Percentiles rank a stretch among this genome's conserved stretches.
Evolutionary conservation across 257 asterid genomes (phyloP).

Genomic region (Przewalskia tangutica): DNA sequence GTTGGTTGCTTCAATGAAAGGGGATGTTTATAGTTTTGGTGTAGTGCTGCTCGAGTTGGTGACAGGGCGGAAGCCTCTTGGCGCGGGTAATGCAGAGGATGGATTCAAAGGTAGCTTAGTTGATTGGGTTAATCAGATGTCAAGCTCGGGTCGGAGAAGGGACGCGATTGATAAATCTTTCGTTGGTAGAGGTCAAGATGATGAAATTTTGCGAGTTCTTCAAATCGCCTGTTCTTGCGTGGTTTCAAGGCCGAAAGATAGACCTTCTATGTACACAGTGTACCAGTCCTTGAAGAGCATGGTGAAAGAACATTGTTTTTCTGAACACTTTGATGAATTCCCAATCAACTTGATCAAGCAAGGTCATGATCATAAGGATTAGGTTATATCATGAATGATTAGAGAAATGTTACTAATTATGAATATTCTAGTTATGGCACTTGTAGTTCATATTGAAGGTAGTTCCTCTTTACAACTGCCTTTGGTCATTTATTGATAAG

Average conservation of each 20-base stretch:
- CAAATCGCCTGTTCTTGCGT: slow-evolving; percentile 47
- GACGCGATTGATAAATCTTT: slow-evolving; percentile 39
- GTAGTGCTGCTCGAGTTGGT: slow-evolving; percentile 69
- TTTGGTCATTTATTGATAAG: not conserved
- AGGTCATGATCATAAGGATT: slow-evolving; percentile 16
- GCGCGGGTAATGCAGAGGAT: slow-evolving; percentile 27
- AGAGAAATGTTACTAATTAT: not conserved
- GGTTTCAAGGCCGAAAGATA: slow-evolving; percentile 45
- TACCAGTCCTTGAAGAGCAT: slow-evolving; percentile 39
- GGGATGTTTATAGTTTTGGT: slow-evolving; percentile 71
- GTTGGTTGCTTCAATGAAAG: slow-evolving; percentile 60
- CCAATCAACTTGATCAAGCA: slow-evolving; percentile 39
- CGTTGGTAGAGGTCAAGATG: slow-evolving; percentile 39
- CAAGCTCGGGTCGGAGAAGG: slow-evolving; percentile 23
- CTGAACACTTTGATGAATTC: slow-evolving; percentile 48
- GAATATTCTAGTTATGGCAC: not conserved
- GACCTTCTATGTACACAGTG: slow-evolving; percentile 55
- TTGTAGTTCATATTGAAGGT: not conserved
- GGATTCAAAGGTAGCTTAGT: slow-evolving; percentile 49
- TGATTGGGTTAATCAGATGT: slow-evolving; percentile 50
- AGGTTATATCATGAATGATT: not conserved
- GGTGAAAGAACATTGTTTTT: slow-evolving; percentile 46
- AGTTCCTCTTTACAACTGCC: not conserved
- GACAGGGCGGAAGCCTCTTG: slow-evolving; percentile 51
- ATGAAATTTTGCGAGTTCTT: slow-evolving; percentile 36